phyloP scores from a whole-genome alignment of 192 early-diverging fungal species.

The Entomortierella lignicola region DNA sequence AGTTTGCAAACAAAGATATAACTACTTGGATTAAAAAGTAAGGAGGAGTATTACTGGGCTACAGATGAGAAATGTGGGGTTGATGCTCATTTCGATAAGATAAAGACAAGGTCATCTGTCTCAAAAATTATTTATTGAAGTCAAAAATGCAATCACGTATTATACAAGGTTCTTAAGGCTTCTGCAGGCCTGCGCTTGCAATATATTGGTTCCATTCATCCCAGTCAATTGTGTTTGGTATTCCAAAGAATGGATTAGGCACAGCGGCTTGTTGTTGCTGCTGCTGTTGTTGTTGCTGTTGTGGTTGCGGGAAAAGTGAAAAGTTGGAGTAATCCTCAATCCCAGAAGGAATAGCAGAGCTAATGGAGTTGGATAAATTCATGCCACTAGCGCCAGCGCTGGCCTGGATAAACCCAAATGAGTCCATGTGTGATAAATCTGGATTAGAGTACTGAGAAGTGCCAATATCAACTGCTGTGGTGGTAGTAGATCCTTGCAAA shows the following conservation, averaged over 20 bases:
- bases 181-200: slow-evolving; percentile 37
- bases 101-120: too few species aligned
- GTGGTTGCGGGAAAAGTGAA: slow-evolving; percentile 24
- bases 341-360: slow-evolving; percentile 7
- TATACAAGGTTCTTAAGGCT: slow-evolving; percentile 10
- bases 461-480: neutral
- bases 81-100: too few species aligned
- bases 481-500: neutral
- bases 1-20: neutral
- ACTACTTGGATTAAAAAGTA: too few species aligned
- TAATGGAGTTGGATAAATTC: neutral
- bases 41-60: too few species aligned
- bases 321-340: slow-evolving; percentile 19
- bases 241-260: slow-evolving; percentile 50
- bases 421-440: slow-evolving; percentile 1
- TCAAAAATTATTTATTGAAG: too few species aligned
- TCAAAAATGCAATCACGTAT: too few species aligned
- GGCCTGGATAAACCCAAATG: neutral
- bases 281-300: neutral
- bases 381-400: neutral
- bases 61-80: too few species aligned
- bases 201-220: slow-evolving; percentile 54
- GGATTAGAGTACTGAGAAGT: neutral
- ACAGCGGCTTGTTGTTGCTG: slow-evolving; percentile 35
- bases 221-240: slow-evolving; percentile 52